Conservation (phyloP, 345 rosid species). For the Turnera subulata region DNA sequence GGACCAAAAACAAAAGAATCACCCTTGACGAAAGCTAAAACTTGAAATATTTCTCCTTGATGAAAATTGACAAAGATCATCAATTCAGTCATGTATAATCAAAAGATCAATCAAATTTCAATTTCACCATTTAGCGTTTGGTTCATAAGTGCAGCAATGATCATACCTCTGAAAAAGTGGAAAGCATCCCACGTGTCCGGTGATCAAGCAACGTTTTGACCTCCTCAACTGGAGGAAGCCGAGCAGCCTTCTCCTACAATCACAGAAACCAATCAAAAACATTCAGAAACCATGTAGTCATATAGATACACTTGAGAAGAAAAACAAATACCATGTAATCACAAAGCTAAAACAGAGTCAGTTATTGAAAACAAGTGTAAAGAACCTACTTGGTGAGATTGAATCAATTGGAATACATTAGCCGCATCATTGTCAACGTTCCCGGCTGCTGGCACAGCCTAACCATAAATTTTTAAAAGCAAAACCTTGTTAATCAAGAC, state of each 20-base stretch:
- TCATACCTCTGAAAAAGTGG: constrained; percentile 79
- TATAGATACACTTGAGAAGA: background rate
- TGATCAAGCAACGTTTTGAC: constrained; percentile 60
- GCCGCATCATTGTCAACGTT: constrained; percentile 40
- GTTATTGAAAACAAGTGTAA: background rate
- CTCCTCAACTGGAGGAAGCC: constrained; percentile 82
- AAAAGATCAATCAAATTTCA: background rate
- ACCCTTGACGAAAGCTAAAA: too few relatives aligned
- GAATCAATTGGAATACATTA: constrained; percentile 64
- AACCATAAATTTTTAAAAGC: constrained; percentile 18
- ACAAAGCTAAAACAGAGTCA: background rate
- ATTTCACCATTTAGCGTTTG: background rate
- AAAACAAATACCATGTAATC: background rate
- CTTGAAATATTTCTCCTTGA: background rate
- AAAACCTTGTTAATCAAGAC: background rate
- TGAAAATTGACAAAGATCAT: too few relatives aligned
- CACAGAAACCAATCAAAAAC: constrained; percentile 7
- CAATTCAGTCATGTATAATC: background rate
- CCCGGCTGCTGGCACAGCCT: constrained; percentile 57
- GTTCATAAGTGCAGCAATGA: background rate
- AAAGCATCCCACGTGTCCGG: constrained; percentile 62
- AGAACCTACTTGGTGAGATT: constrained; percentile 64
- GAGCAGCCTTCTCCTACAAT: constrained; percentile 65
- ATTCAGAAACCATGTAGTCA: background rate
- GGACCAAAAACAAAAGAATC: too few relatives aligned